These are phyloP conservation scores for Xylariaceae sp. DNA, from an alignment of 2,329 filamentous ascomycete genomes.

Conservation along the genomic window DNA sequence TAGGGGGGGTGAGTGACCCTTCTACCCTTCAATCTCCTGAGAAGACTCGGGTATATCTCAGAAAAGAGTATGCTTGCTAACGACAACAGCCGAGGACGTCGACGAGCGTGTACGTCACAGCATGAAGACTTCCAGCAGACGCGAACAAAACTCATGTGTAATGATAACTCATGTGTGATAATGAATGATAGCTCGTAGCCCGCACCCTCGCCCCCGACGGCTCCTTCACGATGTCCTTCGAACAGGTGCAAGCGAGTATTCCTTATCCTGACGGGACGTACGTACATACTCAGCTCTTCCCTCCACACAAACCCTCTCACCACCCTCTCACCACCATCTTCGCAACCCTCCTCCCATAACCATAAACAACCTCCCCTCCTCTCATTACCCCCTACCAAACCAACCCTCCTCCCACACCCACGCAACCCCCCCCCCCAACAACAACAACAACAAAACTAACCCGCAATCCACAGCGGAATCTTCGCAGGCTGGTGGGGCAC, in stretches of 20 bases:
- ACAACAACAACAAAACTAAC: too few species aligned
- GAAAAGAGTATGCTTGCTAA: too few species aligned
- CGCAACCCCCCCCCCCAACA: too few species aligned
- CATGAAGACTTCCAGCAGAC: not conserved
- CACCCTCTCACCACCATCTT: too few species aligned
- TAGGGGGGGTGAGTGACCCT: too few species aligned
- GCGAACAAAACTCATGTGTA: not conserved
- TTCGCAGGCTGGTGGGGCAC: slow-evolving; percentile 6
- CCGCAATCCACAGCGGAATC: not conserved
- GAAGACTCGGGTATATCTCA: too few species aligned
- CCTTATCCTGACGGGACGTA: slow-evolving; percentile 7
- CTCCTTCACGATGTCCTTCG: slow-evolving; percentile 2
- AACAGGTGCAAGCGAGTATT: slow-evolving; percentile 8
- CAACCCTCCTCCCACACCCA: not conserved
- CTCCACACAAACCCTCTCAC: not conserved
- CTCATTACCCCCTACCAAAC: too few species aligned
- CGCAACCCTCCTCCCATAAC: too few species aligned
- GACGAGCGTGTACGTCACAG: slow-evolving; percentile 2
- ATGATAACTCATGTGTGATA: not conserved
- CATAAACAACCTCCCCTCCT: too few species aligned
- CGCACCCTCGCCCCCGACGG: not conserved
- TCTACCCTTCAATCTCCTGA: too few species aligned
- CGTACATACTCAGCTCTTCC: not conserved
- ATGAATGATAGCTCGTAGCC: not conserved
- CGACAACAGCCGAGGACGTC: slow-evolving; percentile 3